Conservation (phyloP, 371 early-diverging fungal species). For the Dichotomocladium elegans region DNA sequence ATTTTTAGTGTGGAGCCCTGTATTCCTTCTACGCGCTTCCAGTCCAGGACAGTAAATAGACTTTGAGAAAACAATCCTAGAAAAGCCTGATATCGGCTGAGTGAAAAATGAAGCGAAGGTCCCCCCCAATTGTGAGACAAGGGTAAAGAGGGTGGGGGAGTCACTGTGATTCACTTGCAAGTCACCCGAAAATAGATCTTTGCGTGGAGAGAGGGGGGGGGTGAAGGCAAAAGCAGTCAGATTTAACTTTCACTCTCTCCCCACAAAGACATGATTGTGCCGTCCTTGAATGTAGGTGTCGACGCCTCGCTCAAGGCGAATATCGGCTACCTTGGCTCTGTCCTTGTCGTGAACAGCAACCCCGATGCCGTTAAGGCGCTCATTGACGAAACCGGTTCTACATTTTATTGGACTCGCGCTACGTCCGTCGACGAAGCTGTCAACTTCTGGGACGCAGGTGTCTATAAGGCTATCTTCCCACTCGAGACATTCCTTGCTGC, state of each 20-base stretch:
- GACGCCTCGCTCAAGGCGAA: conserved; percentile 24
- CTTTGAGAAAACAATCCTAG: too few species aligned
- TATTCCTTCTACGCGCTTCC: too few species aligned
- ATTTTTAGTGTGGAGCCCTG: too few species aligned
- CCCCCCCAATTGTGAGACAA: too few species aligned
- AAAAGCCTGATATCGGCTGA: too few species aligned
- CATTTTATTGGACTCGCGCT: conserved; percentile 55
- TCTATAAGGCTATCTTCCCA: conserved; percentile 53
- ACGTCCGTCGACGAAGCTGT: conserved; percentile 47
- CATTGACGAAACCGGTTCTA: conserved; percentile 37
- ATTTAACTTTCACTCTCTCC: not conserved
- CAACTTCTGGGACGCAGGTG: conserved; percentile 57
- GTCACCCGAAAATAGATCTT: too few species aligned
- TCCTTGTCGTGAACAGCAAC: conserved; percentile 33
- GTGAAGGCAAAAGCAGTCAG: too few species aligned
- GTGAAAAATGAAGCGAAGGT: too few species aligned
- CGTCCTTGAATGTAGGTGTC: conserved; percentile 41
- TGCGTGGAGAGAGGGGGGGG: too few species aligned
- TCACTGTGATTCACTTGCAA: too few species aligned
- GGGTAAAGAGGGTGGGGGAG: too few species aligned
- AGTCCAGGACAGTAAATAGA: too few species aligned
- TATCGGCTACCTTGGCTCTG: conserved; percentile 22
- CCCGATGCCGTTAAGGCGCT: conserved; percentile 33
- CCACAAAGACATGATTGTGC: conserved; percentile 45
- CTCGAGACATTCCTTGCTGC: conserved; percentile 22